These are phyloP conservation scores for Rhizophlyctis rosea DNA, from an alignment of 192 early-diverging fungal genomes.

Conservation along the genomic window DNA sequence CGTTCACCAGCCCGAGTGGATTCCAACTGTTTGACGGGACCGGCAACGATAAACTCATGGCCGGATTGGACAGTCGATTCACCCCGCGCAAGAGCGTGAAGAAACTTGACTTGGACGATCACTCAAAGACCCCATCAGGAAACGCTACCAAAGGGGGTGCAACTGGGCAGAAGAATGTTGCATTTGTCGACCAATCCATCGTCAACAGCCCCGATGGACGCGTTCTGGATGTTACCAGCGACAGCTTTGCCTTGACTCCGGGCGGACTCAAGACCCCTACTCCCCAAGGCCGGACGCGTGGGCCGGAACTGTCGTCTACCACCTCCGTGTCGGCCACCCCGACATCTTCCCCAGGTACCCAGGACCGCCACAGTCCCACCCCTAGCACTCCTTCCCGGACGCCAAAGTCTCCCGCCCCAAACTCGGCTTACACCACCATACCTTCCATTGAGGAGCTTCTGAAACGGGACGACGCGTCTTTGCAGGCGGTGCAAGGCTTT, in stretches of 20 bases:
- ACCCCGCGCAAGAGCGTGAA: constrained; percentile 70
- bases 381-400: no score
- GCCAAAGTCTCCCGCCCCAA: neutral
- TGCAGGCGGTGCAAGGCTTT: constrained; percentile 72
- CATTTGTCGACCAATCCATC: constrained; percentile 1
- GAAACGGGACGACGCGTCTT: constrained; percentile 62
- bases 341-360: neutral
- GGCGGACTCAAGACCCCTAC: neutral
- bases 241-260: no score
- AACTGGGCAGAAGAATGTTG: constrained; percentile 6
- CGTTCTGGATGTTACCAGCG: neutral
- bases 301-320: no score
- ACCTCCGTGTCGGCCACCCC: no score
- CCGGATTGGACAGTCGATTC: constrained; percentile 63
- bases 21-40: constrained; percentile 39
- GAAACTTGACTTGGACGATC: constrained; percentile 61
- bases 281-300: neutral
- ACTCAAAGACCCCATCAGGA: constrained; percentile 22
- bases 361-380: neutral
- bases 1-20: constrained; percentile 13
- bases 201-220: no score
- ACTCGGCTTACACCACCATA: constrained; percentile 63
- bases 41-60: constrained; percentile 22
- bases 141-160: constrained; percentile 1
- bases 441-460: constrained; percentile 74